Evolutionary conservation across 306 rosid species (phyloP), one percentile per base, ranked within the genome.

Genomic region (Cicer cuneatum): DNA sequence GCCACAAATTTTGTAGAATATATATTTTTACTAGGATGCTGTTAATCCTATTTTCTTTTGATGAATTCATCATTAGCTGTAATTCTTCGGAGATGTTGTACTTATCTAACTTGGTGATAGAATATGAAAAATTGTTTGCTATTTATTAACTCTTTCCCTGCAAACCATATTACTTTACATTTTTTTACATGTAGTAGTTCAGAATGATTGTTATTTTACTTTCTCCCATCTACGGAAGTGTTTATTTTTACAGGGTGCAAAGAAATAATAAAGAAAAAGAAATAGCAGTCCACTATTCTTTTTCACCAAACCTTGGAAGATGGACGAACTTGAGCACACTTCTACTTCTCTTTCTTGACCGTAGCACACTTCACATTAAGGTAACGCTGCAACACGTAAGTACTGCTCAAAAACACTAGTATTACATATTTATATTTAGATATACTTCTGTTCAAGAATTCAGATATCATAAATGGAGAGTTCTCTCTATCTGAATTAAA

Each of bases 1-100:
- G 74, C 72, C 70, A 35, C 59, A 75, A 74, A 62, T 89, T 82
- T 82, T 81, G 76, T 74, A 80, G 83, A 18, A 64, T 61, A 66
- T 11, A 13, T 47, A 24, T 40, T 73, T 64, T 69, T 58, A 45
- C 60, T 63, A 45, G 65, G 65, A 39, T 37, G 43, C 33, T 81
- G 82, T 76, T 76, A 60, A 48, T 71, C 52, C 75, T 46, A 54
- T 48, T 48, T 83, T 37, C 46, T 66, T 43, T 21, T 33, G 69
- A 18, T 69, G 59, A 74, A 46, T 21, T 62, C 7, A 39, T 16
- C 29, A 8, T 62, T 53, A 19, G 82, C 63, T 77, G 67, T 66
- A 51, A 41, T 8, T 67, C 58, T 37, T 60, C 14, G 10, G 76
- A 47, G 11, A 77, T 61, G 61, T 35, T 77, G 33, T 35, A 29